These are phyloP conservation scores for Sporisorium scitamineum DNA, from an alignment of 1,284 basidiomycete species.

Conservation along the genomic window DNA sequence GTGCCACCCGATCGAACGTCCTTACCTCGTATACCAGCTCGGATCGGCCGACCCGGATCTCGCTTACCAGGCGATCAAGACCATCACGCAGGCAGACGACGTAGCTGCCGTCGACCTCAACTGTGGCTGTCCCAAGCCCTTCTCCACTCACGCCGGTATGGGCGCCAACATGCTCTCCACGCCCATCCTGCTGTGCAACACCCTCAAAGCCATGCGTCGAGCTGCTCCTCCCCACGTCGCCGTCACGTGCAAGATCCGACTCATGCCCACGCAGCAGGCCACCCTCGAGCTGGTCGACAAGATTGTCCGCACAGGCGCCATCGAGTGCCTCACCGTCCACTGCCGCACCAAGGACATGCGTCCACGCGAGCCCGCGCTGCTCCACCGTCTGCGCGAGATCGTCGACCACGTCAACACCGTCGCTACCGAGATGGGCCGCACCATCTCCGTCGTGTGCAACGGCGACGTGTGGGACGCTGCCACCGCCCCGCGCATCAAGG, in stretches of 20 bases:
- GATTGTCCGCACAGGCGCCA: conserved; percentile 83
- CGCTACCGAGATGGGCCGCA: conserved; percentile 70
- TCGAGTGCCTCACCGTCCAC: conserved; percentile 91
- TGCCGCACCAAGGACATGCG: conserved; percentile 96
- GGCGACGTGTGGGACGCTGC: conserved; percentile 87
- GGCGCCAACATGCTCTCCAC: conserved; percentile 93
- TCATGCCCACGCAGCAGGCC: conserved; percentile 85
- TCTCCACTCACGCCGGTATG: conserved; percentile 95
- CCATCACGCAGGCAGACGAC: conserved; percentile 80
- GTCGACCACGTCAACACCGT: conserved; percentile 81
- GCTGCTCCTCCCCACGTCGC: conserved; percentile 73
- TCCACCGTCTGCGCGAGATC: conserved; percentile 83
- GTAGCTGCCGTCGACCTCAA: conserved; percentile 94
- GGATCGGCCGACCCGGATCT: conserved; percentile 88
- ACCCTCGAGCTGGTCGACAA: conserved; percentile 87
- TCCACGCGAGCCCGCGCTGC: conserved; percentile 81
- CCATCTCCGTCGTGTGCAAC: conserved; percentile 90
- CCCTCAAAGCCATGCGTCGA: conserved; percentile 71
- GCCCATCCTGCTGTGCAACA: conserved; percentile 85
- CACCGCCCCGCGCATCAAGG: conserved; percentile 81
- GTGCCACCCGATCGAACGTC: conserved; percentile 86
- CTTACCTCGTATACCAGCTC: conserved; percentile 76
- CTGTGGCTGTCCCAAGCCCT: conserved; percentile 89
- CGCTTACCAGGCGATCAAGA: conserved; percentile 89
- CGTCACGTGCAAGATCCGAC: conserved; percentile 80